These are phyloP conservation scores for Scleromitrula shiraiana DNA, from an alignment of 2,329 filamentous ascomycete species.

Conservation along the genomic window DNA sequence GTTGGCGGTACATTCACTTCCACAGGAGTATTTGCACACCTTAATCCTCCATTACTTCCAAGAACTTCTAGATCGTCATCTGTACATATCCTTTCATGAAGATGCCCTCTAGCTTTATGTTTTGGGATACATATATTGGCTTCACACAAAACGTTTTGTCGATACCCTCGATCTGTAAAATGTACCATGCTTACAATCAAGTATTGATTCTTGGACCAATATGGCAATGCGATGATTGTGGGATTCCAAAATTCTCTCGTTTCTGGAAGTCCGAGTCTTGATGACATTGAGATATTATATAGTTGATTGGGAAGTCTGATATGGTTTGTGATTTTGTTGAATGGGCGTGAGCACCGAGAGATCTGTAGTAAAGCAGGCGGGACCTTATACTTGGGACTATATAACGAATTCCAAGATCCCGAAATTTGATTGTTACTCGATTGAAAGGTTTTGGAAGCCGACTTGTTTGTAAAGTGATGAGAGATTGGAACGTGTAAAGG, in stretches of 20 bases:
- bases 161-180: conserved; percentile 28
- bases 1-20: conserved; percentile 32
- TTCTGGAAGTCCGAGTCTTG: conserved; percentile 17
- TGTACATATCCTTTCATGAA: conserved; percentile 26
- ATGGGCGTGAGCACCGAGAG: conserved; percentile 11
- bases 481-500: conserved; percentile 5
- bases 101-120: conserved; percentile 6
- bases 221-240: conserved; percentile 32
- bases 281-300: conserved; percentile 31
- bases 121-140: conserved; percentile 31
- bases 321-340: conserved; percentile 30
- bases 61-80: conserved; percentile 28
- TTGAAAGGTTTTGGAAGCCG: not conserved
- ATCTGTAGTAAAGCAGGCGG: conserved; percentile 13
- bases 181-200: conserved; percentile 32
- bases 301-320: conserved; percentile 29
- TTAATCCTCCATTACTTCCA: conserved; percentile 29
- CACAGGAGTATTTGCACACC: conserved; percentile 28
- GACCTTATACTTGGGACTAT: not conserved
- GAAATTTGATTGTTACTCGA: not conserved
- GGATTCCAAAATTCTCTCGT: conserved; percentile 32
- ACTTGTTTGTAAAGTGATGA: conserved; percentile 9
- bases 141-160: conserved; percentile 34
- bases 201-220: conserved; percentile 33
- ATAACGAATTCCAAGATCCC: not conserved